Evolutionary conservation across 495 filamentous ascomycete genomes (phyloP), one percentile per base, ranked within the genome.

Genomic region (Penicillium salamii): DNA sequence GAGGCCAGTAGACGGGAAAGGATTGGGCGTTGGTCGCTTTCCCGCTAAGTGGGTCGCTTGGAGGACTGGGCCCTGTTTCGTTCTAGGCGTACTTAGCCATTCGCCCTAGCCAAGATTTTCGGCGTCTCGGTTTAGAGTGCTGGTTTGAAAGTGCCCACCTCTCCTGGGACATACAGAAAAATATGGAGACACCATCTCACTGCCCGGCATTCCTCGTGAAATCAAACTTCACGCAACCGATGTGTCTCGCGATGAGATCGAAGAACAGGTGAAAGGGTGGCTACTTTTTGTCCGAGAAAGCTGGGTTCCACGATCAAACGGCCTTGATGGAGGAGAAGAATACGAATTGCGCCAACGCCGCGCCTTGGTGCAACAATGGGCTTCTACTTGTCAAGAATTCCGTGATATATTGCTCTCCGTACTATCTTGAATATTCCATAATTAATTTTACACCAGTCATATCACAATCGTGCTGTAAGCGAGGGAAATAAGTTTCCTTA

Each of bases 251-350:
- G 49, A 45, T 17, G 20, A 52, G 33, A 12, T 52, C 11, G 29
- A 20, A 34, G 49, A 52, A 32, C 39, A 52, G 37, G 41, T 52
- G 15, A 52, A 45, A 31, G 49, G 49, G 21, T 52, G 49, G 49
- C 49, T 52, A 28, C 49, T 52, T 23, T 52, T 52, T 28, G 49
- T 52, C 32, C 40, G 43, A 24, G 49, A 52, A 39, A 52, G 21
- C 19, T 49, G 46, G 46, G 33, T 52, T 35, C 41, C 49, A 23
- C 15, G 18, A 23, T 20, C 49, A 23, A 48, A 31, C 28, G 21
- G 15, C 31, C 18, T 21, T 29, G n/a, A 45, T 35, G 19, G 33
- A 21, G 49, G 45, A 17, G 23, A 49, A 28, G 32, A 52, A 31
- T 52, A 52, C 26, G 49, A 52, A 38, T 33, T 52, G 35, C 40